Evolutionary conservation across 805 yeast genomes (phyloP).

Genomic region (Candida maesae): DNA sequence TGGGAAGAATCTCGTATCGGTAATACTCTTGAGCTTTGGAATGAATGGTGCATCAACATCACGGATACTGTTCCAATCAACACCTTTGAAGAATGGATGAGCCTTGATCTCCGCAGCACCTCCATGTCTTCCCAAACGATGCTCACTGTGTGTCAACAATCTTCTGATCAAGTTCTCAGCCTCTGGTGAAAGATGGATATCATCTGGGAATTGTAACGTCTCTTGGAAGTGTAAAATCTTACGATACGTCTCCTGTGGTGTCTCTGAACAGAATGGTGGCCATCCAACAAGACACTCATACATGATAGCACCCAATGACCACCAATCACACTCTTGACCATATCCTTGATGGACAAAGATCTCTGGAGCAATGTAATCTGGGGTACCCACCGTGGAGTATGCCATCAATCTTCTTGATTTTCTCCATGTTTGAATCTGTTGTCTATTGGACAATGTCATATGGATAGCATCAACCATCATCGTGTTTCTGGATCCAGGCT

Average conservation of each 20-base stretch:
- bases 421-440: conserved; percentile 70
- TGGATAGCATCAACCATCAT: conserved; percentile 93
- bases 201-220: conserved; percentile 85
- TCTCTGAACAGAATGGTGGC: conserved; percentile 94
- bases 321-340: conserved; percentile 95
- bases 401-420: conserved; percentile 81
- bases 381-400: conserved; percentile 96
- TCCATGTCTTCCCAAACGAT: conserved; percentile 67
- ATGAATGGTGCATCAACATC: conserved; percentile 86
- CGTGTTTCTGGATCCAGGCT: conserved; percentile 55
- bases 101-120: conserved; percentile 61
- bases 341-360: conserved; percentile 83
- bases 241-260: conserved; percentile 92
- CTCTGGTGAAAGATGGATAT: conserved; percentile 78
- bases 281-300: conserved; percentile 96
- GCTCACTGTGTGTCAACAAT: conserved; percentile 81
- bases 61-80: conserved; percentile 74
- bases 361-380: conserved; percentile 98
- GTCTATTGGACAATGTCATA: conserved; percentile 92
- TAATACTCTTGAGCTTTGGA: conserved; percentile 86
- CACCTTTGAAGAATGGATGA: conserved; percentile 81
- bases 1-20: conserved; percentile 97
- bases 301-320: conserved; percentile 97
- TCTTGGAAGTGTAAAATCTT: conserved; percentile 90
- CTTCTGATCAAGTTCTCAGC: conserved; percentile 85